These are phyloP conservation scores for Hypoxylon sp. DNA, from an alignment of 2,329 filamentous ascomycete species.

Conservation along the genomic window DNA sequence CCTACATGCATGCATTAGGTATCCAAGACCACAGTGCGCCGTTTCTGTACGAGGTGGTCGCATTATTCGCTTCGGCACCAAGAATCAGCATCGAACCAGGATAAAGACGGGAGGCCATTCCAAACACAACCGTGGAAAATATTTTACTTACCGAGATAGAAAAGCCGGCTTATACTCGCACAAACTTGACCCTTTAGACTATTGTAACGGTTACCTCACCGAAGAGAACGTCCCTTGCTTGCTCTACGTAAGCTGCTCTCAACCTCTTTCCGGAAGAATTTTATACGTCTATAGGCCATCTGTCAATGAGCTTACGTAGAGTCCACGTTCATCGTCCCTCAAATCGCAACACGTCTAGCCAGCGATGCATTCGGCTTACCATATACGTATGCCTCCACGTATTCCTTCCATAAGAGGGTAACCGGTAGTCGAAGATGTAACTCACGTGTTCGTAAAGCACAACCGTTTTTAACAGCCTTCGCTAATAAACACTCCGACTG, in stretches of 20 bases:
- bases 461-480: constrained; percentile 16
- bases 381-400: neutral
- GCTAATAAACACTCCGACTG: constrained; percentile 25
- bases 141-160: neutral
- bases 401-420: neutral
- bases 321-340: neutral
- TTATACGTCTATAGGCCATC: neutral
- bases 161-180: neutral
- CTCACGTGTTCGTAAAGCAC: constrained; percentile 10
- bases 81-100: neutral
- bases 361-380: neutral
- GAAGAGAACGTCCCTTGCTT: constrained; percentile 17
- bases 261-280: neutral
- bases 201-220: constrained; percentile 2
- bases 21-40: neutral
- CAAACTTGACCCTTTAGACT: neutral
- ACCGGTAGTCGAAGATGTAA: neutral
- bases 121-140: neutral
- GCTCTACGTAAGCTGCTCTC: constrained; percentile 19
- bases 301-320: constrained; percentile 21
- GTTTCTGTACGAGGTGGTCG: too few relatives aligned
- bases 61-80: too few relatives aligned
- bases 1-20: neutral
- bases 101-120: neutral
- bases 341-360: neutral